Evolutionary conservation across 768 basidiomycete genomes (phyloP).

Genomic region (Rhodosporidiobolus sp.): DNA sequence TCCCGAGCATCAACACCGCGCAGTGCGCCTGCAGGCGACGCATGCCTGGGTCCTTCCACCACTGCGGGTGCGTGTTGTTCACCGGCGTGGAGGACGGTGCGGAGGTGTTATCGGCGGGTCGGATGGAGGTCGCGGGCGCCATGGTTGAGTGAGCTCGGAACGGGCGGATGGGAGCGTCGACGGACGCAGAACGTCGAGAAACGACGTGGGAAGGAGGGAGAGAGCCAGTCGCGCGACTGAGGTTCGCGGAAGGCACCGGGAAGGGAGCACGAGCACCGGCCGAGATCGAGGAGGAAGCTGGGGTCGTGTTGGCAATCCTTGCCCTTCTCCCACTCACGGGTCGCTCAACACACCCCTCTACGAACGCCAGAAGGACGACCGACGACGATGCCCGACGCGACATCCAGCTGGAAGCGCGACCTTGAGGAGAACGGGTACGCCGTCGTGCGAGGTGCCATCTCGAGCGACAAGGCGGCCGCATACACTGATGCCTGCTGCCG

Average conservation of each 20-base stretch:
- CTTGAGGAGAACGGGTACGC: slow-evolving; percentile 33
- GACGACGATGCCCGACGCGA: slow-evolving; percentile 3
- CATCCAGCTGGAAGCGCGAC: slow-evolving; percentile 7
- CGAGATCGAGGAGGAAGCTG: no score
- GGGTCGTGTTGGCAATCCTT: neutral
- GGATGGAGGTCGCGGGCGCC: neutral
- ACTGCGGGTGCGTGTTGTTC: neutral
- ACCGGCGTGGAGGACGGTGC: neutral
- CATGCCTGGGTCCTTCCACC: slow-evolving; percentile 16
- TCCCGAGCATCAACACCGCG: neutral
- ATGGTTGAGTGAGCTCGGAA: no score
- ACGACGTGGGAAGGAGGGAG: no score
- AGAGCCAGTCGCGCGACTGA: no score
- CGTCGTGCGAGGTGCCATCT: slow-evolving; percentile 42
- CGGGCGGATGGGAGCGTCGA: no score
- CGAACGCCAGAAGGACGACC: no score
- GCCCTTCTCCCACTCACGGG: no score
- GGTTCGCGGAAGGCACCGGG: no score
- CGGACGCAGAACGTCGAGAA: no score
- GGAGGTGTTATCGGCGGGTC: neutral
- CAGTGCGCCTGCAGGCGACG: neutral
- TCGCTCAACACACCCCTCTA: no score
- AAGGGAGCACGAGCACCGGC: no score
- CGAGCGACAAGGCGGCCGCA: slow-evolving; percentile 29
- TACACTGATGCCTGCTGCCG: slow-evolving; percentile 35